Evolutionary conservation across 192 early-diverging fungal genomes (phyloP), one percentile per base, ranked within the genome.

Genomic region (Gaertneriomyces semiglobifer): DNA sequence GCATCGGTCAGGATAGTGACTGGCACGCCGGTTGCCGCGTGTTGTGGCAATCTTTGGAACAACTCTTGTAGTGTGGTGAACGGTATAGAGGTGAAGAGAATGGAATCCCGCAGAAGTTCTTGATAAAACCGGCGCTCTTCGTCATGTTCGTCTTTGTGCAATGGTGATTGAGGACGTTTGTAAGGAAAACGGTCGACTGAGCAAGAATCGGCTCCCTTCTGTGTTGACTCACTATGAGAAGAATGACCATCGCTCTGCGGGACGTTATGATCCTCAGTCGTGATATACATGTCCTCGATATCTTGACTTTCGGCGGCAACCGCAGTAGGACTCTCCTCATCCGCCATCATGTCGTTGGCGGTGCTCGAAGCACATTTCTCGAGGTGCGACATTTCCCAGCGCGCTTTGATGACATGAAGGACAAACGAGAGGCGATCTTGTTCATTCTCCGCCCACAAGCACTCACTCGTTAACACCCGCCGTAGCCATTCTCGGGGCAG

Each of bases 361-460:
- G 25, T 33, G 2, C 2, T 33, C 25, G 25, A 33, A 33, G 25
- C 25, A 33, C 25, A 1, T 8, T 57, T 57, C 12, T 9, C 55
- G 39, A 3, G 4, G 18, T 57, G 20, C 4, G 16, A 14, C 12
- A 16, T 14, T 57, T 39, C n/a, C 48, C 18, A 18, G 18, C 65
- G 62, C 19, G 46, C 52, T 11, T 53, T 42, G 41, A 74, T 42
- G 38, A 80, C 61, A 7, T 60, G 50, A 6, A 16, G n/a, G 33
- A 80, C 61, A 45, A 80, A 74, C 9, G 44, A 16, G 68, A 62
- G 74, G 10, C 78, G 63, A n/a, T 68, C 47, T 38, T 58, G 60
- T 52, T 80, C 78, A n/a, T 47, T 44, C 7, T 61, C 61, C 39
- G 64, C 57, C 66, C 61, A 76, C 25, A 80, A 80, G 43, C 74